phyloP scores from a whole-genome alignment of 2,329 filamentous ascomycete genomes.

The Aspergillus neoniger region DNA sequence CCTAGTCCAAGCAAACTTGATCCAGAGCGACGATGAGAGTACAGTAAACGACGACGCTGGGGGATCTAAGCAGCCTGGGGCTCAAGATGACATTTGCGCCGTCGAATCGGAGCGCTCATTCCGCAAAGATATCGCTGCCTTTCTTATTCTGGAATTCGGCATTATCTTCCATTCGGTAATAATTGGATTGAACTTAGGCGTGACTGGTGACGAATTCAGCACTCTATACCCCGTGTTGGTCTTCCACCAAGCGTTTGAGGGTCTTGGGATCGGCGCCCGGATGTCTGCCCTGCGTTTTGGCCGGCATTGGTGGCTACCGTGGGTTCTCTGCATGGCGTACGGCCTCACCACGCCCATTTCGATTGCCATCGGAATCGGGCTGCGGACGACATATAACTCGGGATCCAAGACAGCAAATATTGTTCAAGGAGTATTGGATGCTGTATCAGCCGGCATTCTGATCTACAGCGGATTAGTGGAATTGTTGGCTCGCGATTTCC shows the following conservation, averaged over 20 bases:
- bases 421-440: conserved; percentile 50
- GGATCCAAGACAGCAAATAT: conserved; percentile 47
- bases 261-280: conserved; percentile 62
- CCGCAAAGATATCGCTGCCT: conserved; percentile 40
- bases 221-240: conserved; percentile 62
- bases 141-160: conserved; percentile 57
- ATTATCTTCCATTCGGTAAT: conserved; percentile 66
- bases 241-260: conserved; percentile 66
- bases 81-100: conserved; percentile 7
- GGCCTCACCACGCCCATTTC: conserved; percentile 56
- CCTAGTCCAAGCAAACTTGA: neutral
- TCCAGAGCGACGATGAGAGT: neutral
- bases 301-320: conserved; percentile 50
- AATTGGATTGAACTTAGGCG: conserved; percentile 63
- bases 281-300: conserved; percentile 59
- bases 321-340: conserved; percentile 52
- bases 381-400: conserved; percentile 48
- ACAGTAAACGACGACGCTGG: neutral
- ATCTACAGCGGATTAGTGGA: conserved; percentile 55
- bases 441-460: conserved; percentile 52
- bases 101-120: conserved; percentile 32
- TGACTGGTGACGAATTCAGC: conserved; percentile 57
- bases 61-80: neutral
- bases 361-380: conserved; percentile 51
- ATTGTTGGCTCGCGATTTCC: conserved; percentile 52